A percentile compares a stretch with the other conserved stretches of the same genome.
These are phyloP conservation scores for Conringia planisiliqua DNA, from an alignment of 345 rosid species.

Conservation along the genomic window DNA sequence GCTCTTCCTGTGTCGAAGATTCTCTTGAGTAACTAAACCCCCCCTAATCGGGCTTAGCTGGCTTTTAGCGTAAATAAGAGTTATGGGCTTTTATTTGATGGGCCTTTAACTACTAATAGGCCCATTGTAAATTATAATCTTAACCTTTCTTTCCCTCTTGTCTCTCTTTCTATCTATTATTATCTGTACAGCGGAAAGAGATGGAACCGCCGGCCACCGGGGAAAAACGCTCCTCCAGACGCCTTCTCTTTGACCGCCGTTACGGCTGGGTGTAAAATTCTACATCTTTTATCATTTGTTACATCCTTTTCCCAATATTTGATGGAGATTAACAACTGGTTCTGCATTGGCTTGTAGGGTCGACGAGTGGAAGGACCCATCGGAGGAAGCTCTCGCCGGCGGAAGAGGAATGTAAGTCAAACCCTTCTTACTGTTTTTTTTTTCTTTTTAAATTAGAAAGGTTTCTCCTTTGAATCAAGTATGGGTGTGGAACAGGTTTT, in stretches of 20 bases:
- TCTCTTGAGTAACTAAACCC: too few relatives aligned
- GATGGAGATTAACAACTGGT: background rate
- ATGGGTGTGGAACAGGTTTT: constrained; percentile 45
- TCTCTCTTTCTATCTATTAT: background rate
- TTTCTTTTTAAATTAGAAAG: background rate
- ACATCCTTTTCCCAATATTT: background rate
- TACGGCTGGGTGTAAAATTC: constrained; percentile 71
- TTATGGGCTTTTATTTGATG: too few relatives aligned
- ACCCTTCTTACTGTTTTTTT: background rate
- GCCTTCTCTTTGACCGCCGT: constrained; percentile 47
- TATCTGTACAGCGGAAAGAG: background rate
- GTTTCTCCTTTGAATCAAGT: background rate
- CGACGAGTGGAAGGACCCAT: constrained; percentile 72
- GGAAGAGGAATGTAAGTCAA: constrained; percentile 69
- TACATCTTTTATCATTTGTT: background rate
- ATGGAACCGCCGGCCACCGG: background rate
- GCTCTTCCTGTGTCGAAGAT: too few relatives aligned
- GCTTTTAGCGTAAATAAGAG: too few relatives aligned
- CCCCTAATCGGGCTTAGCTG: too few relatives aligned
- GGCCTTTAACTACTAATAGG: background rate
- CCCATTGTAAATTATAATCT: background rate
- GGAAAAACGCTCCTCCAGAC: background rate
- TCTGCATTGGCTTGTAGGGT: constrained; percentile 27
- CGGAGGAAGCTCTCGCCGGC: constrained; percentile 68
- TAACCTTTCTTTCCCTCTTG: background rate